Evolutionary conservation across 306 rosid species (phyloP).

Genomic region (Castanea crenata): DNA sequence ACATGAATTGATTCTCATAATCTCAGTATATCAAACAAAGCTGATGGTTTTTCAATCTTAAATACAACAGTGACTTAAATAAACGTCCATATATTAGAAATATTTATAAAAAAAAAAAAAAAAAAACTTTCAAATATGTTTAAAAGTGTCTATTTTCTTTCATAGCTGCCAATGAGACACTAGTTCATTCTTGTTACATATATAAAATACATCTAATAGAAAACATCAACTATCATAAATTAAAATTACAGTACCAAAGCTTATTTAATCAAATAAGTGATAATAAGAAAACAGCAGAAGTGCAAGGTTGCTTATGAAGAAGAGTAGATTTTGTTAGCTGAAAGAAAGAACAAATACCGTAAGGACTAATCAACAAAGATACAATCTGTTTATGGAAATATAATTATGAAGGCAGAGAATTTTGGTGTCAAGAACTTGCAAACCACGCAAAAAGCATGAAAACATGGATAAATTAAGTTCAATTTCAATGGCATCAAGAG

Average conservation of each 20-base stretch:
- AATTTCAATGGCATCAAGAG: neutral
- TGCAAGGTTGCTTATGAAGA: neutral
- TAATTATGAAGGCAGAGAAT: conserved; percentile 6
- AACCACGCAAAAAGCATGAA: neutral
- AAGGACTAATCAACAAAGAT: conserved; percentile 4
- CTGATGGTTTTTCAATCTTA: neutral
- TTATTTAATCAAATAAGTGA: neutral
- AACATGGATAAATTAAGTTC: neutral
- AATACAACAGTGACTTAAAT: neutral
- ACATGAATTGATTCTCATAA: neutral
- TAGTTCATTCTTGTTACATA: no score
- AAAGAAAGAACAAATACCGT: neutral
- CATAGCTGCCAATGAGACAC: neutral
- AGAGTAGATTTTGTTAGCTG: neutral
- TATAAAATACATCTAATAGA: neutral
- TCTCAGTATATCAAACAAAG: conserved; percentile 8
- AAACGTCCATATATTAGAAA: neutral
- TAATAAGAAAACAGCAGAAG: neutral
- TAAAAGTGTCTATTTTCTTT: neutral
- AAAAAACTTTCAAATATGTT: neutral
- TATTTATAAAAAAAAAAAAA: neutral
- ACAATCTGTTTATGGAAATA: neutral
- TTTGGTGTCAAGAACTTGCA: conserved; percentile 10
- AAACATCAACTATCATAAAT: neutral
- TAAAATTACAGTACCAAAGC: neutral